Conservation (phyloP, 805 yeast genomes). For the Metschnikowia lachancei region DNA sequence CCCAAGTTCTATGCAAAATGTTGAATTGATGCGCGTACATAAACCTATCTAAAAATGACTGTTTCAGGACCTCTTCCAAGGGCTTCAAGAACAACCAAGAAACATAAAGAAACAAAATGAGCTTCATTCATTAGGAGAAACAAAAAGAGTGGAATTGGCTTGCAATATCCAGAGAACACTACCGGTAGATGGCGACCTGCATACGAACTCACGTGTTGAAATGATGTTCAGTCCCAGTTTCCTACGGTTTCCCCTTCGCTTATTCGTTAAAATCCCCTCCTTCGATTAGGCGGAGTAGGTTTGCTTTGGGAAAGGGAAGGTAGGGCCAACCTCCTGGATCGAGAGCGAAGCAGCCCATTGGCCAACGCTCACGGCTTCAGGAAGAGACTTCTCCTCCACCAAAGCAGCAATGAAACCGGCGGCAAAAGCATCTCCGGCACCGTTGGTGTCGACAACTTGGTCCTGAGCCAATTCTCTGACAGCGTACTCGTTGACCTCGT, state of each 20-base stretch:
- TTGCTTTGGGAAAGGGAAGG: constrained; percentile 80
- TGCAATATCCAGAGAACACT: neutral
- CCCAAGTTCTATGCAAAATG: constrained; percentile 13
- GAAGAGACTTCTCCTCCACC: constrained; percentile 65
- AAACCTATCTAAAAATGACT: neutral
- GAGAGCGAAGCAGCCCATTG: constrained; percentile 95
- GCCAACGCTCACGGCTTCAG: constrained; percentile 71
- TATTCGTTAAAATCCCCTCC: neutral
- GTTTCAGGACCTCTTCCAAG: neutral
- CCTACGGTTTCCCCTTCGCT: too few relatives aligned
- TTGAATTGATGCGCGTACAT: constrained; percentile 19
- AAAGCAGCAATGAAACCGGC: constrained; percentile 92
- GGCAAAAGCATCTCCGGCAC: constrained; percentile 99
- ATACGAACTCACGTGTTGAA: constrained; percentile 17
- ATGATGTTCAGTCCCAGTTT: constrained; percentile 4
- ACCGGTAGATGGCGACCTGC: neutral
- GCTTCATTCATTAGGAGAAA: too few relatives aligned
- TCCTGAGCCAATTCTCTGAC: constrained; percentile 69
- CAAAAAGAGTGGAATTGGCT: neutral
- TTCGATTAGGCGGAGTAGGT: constrained; percentile 33
- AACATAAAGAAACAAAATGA: too few relatives aligned
- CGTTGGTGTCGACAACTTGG: constrained; percentile 87
- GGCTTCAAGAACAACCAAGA: too few relatives aligned
- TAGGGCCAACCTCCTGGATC: constrained; percentile 91
- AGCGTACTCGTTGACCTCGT: constrained; percentile 50